Base-by-base conservation (phyloP, 176 grass and related monocot genomes). In the Tillandsia fasciculata region DNA sequence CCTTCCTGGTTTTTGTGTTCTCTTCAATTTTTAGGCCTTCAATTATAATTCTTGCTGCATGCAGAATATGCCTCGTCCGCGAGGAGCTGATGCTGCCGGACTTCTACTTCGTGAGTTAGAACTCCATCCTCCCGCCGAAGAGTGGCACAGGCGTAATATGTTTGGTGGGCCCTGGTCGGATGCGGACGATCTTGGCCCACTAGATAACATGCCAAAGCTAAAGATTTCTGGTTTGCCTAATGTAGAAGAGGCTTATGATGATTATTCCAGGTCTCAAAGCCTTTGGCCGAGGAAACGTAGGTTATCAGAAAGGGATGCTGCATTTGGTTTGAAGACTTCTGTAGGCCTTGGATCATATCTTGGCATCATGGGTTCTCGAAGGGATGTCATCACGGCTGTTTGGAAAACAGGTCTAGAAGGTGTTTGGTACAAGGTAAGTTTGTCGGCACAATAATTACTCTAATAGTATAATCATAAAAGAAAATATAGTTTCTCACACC, bases 81-180 rank as follows among this genome's bases (percentile, higher is more conserved):
- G 94, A 84, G 94, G 94, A 86, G 89, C 87, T 69, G 94, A 99
- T 87, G 89, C 94, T 66, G 94, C 94, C 72, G 94, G 94, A 65
- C 89, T 97, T 87, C 67, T 97, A 72, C 94, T 93, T 59, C 82
- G 94, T 78, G 94, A 97, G 76, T 77, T 97, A 72, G 94, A 97
- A 87, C 67, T 97, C 9, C 89, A 97, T 51, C 94, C 94, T 78
- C 94, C 94, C 57, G 84, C 94, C 12, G 94, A 97, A 85, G 94
- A 97, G 67, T 97, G 94, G 94, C 94, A 97, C 69, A 87, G 89
- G 9, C 89, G 94, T 50, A 97, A 97, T 77, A 93, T 97, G 94
- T 97, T 97, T 87, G 94, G 94, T 64, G 89, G 94, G 18, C 94
- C 94, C 2, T 97, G 94, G 89, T 97, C 94, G 77, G 94, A 97